phyloP scores from a whole-genome alignment of 768 basidiomycete genomes.

The Crucibulum laeve region DNA sequence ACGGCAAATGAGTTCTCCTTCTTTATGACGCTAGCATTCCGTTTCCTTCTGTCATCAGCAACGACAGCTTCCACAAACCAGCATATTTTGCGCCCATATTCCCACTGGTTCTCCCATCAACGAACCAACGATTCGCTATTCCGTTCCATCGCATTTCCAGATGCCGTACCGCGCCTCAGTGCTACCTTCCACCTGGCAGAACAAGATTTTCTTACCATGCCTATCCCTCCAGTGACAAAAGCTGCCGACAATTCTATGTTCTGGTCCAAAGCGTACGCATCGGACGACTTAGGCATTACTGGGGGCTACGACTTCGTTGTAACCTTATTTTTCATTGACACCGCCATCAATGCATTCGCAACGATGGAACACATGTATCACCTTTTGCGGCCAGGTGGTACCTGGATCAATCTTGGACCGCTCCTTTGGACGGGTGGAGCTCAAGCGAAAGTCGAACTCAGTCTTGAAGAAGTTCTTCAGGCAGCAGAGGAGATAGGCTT shows the following conservation, averaged over 20 bases:
- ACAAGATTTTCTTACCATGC: constrained; percentile 51
- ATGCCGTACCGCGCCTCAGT: constrained; percentile 48
- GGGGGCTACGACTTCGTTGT: constrained; percentile 57
- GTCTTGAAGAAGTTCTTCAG: constrained; percentile 57
- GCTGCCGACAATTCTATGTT: constrained; percentile 7
- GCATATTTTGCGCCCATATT: constrained; percentile 55
- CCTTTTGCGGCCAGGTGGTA: constrained; percentile 57
- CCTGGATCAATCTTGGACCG: constrained; percentile 72
- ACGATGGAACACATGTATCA: constrained; percentile 54
- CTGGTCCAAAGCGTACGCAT: constrained; percentile 9
- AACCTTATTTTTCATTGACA: constrained; percentile 67
- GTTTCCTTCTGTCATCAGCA: constrained; percentile 49
- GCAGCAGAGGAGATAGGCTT: constrained; percentile 57
- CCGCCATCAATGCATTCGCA: constrained; percentile 46
- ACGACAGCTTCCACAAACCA: constrained; percentile 36
- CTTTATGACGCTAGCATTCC: constrained; percentile 61
- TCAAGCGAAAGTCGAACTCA: constrained; percentile 51
- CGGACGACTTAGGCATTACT: background rate
- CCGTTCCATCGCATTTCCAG: constrained; percentile 53
- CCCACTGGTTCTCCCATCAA: constrained; percentile 72
- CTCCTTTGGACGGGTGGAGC: constrained; percentile 58
- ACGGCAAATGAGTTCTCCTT: constrained; percentile 62
- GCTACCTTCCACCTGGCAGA: constrained; percentile 42
- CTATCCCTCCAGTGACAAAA: constrained; percentile 10
- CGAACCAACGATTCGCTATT: constrained; percentile 43